Evolutionary conservation across 1,139 yeast species (phyloP).

Genomic region (Arxiozyma slooffiae): DNA sequence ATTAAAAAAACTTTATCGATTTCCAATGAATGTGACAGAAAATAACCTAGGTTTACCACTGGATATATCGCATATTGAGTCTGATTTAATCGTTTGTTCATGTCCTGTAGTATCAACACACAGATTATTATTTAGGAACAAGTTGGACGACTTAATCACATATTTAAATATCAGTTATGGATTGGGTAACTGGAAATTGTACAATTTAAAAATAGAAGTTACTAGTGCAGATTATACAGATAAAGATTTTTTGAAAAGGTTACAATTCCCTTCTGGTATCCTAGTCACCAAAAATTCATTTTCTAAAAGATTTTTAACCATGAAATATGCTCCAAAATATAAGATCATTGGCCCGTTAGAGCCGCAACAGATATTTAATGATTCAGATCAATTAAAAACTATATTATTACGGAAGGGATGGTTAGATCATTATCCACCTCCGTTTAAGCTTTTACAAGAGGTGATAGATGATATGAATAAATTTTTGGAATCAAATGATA

Average conservation of each 20-base stretch:
- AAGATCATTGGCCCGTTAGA: not conserved
- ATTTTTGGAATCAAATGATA: slow-evolving; percentile 38
- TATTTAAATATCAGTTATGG: slow-evolving; percentile 44
- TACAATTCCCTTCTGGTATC: slow-evolving; percentile 1
- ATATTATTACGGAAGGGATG: slow-evolving; percentile 30
- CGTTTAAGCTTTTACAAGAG: slow-evolving; percentile 41
- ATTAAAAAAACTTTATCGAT: slow-evolving; percentile 15
- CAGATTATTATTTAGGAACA: slow-evolving; percentile 34
- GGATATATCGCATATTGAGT: slow-evolving; percentile 58
- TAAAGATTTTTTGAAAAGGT: slow-evolving; percentile 24
- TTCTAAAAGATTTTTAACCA: not conserved
- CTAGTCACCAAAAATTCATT: not conserved
- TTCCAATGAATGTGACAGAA: slow-evolving; percentile 21
- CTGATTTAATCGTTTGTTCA: slow-evolving; percentile 57
- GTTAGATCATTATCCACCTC: slow-evolving; percentile 73
- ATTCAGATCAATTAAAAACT: not conserved
- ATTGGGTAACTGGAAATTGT: slow-evolving; percentile 51
- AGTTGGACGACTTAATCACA: slow-evolving; percentile 41
- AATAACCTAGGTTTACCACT: slow-evolving; percentile 30
- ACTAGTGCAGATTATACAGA: slow-evolving; percentile 41
- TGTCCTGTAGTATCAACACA: not conserved
- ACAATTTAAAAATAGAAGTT: slow-evolving; percentile 60
- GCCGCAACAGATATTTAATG: not conserved
- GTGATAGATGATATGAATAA: slow-evolving; percentile 40
- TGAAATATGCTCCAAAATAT: not conserved